Base-by-base conservation (phyloP, 306 rosid species). In the Acacia melanoxylon region DNA sequence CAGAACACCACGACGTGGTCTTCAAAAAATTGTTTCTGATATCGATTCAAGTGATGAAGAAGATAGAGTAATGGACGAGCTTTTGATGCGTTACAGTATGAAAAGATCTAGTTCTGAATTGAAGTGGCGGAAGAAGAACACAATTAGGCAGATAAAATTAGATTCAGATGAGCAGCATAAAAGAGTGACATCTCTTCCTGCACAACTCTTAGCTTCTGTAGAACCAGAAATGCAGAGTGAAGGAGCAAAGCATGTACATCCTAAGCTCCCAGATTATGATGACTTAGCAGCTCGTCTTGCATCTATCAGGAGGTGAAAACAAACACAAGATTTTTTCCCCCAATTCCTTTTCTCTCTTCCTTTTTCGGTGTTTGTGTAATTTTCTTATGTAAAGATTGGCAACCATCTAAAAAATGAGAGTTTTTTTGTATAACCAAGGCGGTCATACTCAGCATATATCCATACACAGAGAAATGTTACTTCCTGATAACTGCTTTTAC, bases 241-340 rank as follows among this genome's bases (percentile, higher is more conserved):
- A 66, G 80, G 41, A 1, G 8, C 41, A 1, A 15, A 62, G 9
- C 92, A 88, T 44, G 93, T 87, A 45, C 96, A 91, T 79, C 97
- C 99, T 16, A 89, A 90, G 61, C 85, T 93, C 62, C 99, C 98
- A 0, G 97, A 96, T 29, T 96, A 93, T 42, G 99, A 96, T 6
- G 92, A 92, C 66, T 87, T 93, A 29, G 78, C 91, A 2, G 92
- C 94, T 74, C 92, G 89, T n/a, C 56, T 96, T 48, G 92, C 97
- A 25, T 85, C 92, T 76, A 92, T 92, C 45, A 88, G 88, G 74
- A 86, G 72, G 68, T 90, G 84, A 80, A 81, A 61, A 16, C 13
- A 46, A 29, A 27, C n/a, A 41, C 27, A 37, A 6, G n/a, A 51
- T 2, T 75, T 6, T 29, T 33, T 33, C 2, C 10, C 17, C 22